Base-by-base conservation (phyloP, 805 yeast species). In the Limtongozyma cylindracea region DNA sequence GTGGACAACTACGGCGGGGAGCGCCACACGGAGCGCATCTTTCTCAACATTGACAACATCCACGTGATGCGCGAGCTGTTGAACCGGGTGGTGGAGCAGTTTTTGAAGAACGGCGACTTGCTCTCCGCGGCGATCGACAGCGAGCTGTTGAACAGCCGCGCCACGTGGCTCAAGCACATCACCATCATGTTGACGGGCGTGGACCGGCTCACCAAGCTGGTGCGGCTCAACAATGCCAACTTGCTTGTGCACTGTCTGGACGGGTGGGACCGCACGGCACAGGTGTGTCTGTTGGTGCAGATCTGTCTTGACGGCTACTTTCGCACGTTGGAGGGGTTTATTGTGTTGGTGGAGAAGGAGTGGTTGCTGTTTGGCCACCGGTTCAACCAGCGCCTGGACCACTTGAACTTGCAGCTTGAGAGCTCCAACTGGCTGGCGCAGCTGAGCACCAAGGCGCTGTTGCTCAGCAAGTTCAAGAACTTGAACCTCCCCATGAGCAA, bases 231-330 rank as follows among this genome's bases (percentile, higher is more conserved):
- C 41, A 64, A 68, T 29, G 72, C 88, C 11, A 91, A 84, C 39
- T 56, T 84, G 4, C 39, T 88, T 7, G 59, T 88, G 5, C 98
- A 88, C 47, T 88, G 98, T 40, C 78, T 95, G 1, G 98, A 88
- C 47, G 98, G 98, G 1, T 88, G 98, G 98, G 98, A 88, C 39
- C 53, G 98, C 26, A 88, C 98, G 0, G 65, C 95, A 0, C 96
- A 88, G 38, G 61, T 82, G 2, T 58, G 80, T 5, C 70, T 93
- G 3, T 47, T 88, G 28, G 62, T 82, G 12, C 84, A 84, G 43
- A 45, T 88, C 4, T 76, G 93, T 36, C 49, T 82, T 6, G 96
- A 88, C 40, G 95, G 96, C 1, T 77, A 62, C 38, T 88, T 57
- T 42, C 55, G 98, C 30, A 82, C 96, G 0, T 30, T 76, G 3